phyloP scores from a whole-genome alignment of 2,329 filamentous ascomycete species.

The Ceratocystis cacaofunesta region DNA sequence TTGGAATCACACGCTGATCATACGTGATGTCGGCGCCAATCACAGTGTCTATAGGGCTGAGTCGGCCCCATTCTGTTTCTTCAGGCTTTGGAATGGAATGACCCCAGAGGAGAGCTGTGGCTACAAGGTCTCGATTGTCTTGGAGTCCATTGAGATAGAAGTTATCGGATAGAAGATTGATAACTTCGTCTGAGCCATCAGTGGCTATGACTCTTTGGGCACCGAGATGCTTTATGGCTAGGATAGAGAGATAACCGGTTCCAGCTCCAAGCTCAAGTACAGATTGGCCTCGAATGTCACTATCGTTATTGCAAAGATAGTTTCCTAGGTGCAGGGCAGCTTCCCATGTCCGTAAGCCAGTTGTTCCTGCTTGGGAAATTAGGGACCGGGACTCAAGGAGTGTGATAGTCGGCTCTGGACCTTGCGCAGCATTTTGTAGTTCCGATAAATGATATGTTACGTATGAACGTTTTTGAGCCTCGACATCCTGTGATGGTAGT shows the following conservation, averaged over 20 bases:
- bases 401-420: conserved; percentile 31
- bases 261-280: conserved; percentile 62
- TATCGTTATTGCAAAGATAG: conserved; percentile 41
- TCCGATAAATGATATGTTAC: conserved; percentile 53
- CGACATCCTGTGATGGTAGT: conserved; percentile 46
- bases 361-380: conserved; percentile 57
- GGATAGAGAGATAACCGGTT: conserved; percentile 59
- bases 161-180: conserved; percentile 52
- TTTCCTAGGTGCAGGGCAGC: conserved; percentile 59
- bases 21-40: conserved; percentile 70
- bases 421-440: neutral
- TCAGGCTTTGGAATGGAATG: conserved; percentile 40
- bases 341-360: conserved; percentile 69
- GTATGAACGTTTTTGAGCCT: conserved; percentile 57
- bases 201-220: conserved; percentile 49
- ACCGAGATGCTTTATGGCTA: conserved; percentile 53
- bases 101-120: conserved; percentile 43
- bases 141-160: conserved; percentile 53
- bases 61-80: conserved; percentile 18
- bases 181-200: conserved; percentile 59
- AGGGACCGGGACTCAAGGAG: conserved; percentile 55
- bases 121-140: conserved; percentile 23
- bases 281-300: conserved; percentile 36
- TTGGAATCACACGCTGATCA: conserved; percentile 47
- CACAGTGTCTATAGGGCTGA: conserved; percentile 40